Evolutionary conservation across 2,329 filamentous ascomycete species (phyloP).

Genomic region (Thelonectria olida): DNA sequence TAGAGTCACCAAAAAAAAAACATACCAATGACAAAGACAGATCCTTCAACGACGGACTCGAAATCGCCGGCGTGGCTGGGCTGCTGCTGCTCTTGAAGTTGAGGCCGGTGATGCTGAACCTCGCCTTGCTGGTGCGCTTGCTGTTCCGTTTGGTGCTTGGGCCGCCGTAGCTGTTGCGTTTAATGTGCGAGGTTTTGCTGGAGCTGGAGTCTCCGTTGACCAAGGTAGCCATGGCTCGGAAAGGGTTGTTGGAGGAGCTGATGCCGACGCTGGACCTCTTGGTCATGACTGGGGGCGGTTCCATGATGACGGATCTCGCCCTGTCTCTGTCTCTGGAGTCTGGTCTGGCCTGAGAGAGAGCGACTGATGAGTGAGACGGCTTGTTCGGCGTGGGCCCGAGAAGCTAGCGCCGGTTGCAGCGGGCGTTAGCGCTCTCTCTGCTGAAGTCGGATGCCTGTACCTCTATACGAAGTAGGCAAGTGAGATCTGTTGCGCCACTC

Average conservation of each 20-base stretch:
- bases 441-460: too few species aligned
- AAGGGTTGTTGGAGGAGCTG: constrained; percentile 13
- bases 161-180: constrained; percentile 1
- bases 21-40: constrained; percentile 6
- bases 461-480: too few species aligned
- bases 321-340: too few species aligned
- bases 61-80: constrained; percentile 4
- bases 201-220: not conserved
- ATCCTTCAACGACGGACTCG: not conserved
- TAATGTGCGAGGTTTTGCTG: not conserved
- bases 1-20: not conserved
- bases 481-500: too few species aligned
- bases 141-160: constrained; percentile 2
- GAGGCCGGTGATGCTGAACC: not conserved
- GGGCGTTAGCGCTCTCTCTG: constrained; percentile 14
- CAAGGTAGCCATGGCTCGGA: constrained; percentile 9
- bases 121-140: not conserved
- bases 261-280: constrained; percentile 8
- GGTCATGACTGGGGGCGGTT: not conserved
- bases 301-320: constrained; percentile 1
- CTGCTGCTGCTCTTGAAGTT: constrained; percentile 7
- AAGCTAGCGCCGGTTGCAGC: constrained; percentile 15
- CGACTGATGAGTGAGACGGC: not conserved
- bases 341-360: too few species aligned
- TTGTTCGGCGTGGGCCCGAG: constrained; percentile 8